Evolutionary conservation across 148 eudicot species (phyloP).

Genomic region (Agrostemma githago): DNA sequence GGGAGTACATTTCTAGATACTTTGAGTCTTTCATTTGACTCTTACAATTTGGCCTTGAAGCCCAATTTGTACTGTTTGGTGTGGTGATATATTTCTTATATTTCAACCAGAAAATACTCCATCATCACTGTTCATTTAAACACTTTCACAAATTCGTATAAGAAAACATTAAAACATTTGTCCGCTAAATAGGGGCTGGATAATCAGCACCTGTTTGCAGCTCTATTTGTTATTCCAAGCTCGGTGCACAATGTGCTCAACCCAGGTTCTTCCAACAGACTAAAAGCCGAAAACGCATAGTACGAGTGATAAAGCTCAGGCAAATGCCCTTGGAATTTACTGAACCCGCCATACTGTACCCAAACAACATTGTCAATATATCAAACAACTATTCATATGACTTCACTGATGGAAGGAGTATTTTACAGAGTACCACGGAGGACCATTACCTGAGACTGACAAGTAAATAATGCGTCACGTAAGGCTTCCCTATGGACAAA

Average conservation of each 20-base stretch:
- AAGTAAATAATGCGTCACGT: constrained; percentile 52
- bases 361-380: neutral
- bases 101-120: too few species aligned
- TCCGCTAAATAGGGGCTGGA: neutral
- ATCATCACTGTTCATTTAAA: too few species aligned
- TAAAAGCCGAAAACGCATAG: constrained; percentile 78
- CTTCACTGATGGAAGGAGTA: neutral
- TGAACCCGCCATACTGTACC: constrained; percentile 85
- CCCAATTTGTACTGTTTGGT: too few species aligned
- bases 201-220: constrained; percentile 34
- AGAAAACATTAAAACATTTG: too few species aligned
- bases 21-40: too few species aligned
- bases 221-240: constrained; percentile 57
- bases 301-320: constrained; percentile 92
- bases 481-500: constrained; percentile 47
- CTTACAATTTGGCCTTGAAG: too few species aligned
- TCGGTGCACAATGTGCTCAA: constrained; percentile 50
- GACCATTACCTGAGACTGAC: constrained; percentile 69
- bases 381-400: too few species aligned
- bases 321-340: constrained; percentile 66
- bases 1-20: too few species aligned
- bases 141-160: too few species aligned
- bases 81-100: too few species aligned
- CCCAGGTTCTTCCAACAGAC: constrained; percentile 63
- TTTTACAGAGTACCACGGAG: neutral